Evolutionary conservation across 2,329 filamentous ascomycete species (phyloP), one percentile per base, ranked within the genome.

Genomic region (Neophaeococcomyces aloes): DNA sequence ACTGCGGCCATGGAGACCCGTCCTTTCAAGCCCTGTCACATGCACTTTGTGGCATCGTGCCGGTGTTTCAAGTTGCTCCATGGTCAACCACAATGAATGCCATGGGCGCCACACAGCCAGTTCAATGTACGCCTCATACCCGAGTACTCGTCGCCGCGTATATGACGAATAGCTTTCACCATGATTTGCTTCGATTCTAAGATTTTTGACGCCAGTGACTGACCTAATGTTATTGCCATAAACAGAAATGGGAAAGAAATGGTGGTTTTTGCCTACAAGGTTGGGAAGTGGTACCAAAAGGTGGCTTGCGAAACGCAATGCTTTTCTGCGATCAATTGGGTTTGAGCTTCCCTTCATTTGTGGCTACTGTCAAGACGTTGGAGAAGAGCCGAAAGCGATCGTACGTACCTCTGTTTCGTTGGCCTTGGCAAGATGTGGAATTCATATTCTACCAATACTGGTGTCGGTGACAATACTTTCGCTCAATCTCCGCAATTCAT

Each of bases 381-480:
- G 29, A 40, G 37, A 40, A 21, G 15, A 40, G 25, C 37, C 25
- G 3, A 40, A 30, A 40, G 27, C 11, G 3, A 17, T 30, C 13
- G 30, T 40, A n/a, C 21, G 29, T 10, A 29, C 27, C 7, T 40
- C 37, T 10, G 7, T 21, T 11, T 7, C 7, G 8, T 25, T 40
- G n/a, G 37, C 37, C 8, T 25, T 44, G 11, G 25, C 25, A 18
- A 38, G 42, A 32, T 44, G 42, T 29, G 29, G 27, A 7, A 23
- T 39, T 13, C 42, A 44, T 39, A 31, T 44, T 11, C 23, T 44
- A 19, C 25, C 34, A 2, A 32, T 23, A n/a, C 13, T n/a, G 7
- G 29, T 44, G 4, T 44, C 34, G 10, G 18, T 35, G 8, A 37
- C 29, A 13, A n/a, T 39, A 10, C 11, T 44, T 15, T 13, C 14